Evolutionary conservation across 148 eudicot genomes (phyloP).

Genomic region (Spergularia marina): DNA sequence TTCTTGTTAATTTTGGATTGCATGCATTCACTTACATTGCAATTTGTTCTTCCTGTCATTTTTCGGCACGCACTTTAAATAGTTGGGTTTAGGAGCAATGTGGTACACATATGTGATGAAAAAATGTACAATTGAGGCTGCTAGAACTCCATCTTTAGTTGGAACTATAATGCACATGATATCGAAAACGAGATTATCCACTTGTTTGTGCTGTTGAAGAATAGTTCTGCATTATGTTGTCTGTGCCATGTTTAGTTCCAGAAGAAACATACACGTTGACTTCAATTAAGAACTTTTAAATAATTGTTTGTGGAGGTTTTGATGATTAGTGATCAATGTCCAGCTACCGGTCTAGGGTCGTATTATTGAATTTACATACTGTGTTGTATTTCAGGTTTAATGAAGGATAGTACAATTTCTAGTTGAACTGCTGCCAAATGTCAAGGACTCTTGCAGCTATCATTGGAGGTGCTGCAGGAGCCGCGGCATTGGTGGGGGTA

Average conservation of each 20-base stretch:
- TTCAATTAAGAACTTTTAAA: neutral
- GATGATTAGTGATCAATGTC: neutral
- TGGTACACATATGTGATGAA: neutral
- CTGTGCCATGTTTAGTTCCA: neutral
- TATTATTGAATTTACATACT: slow-evolving; percentile 16
- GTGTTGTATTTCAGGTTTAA: slow-evolving; percentile 35
- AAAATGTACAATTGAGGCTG: neutral
- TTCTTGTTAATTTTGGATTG: slow-evolving; percentile 10
- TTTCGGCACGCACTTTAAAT: neutral
- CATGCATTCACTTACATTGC: slow-evolving; percentile 29
- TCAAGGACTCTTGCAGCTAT: slow-evolving; percentile 86
- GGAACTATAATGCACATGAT: neutral
- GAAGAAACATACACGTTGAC: slow-evolving; percentile 4
- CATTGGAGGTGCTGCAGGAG: slow-evolving; percentile 98
- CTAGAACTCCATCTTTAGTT: neutral
- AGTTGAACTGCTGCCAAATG: slow-evolving; percentile 68
- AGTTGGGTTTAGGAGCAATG: neutral
- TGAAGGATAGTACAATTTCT: slow-evolving; percentile 31
- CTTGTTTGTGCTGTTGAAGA: slow-evolving; percentile 17
- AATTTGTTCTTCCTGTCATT: neutral
- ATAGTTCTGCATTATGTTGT: slow-evolving; percentile 12
- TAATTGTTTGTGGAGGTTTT: neutral
- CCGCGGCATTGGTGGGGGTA: slow-evolving; percentile 71
- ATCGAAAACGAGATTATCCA: neutral
- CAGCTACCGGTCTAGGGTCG: neutral